Base-by-base conservation (phyloP, 2,329 filamentous ascomycete species). In the Cercospora sesami region DNA sequence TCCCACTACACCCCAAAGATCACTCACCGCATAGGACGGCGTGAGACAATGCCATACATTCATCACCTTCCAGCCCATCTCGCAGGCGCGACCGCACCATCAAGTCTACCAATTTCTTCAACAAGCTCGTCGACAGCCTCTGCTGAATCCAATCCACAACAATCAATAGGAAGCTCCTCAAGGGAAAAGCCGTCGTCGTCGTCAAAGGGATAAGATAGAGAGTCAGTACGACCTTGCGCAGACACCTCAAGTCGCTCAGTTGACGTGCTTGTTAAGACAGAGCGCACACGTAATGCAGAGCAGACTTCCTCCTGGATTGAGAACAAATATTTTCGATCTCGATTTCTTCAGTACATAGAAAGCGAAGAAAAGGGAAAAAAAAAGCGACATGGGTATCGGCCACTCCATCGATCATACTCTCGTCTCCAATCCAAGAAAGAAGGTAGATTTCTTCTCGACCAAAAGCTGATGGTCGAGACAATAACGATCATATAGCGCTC, bases 41-140 rank as follows among this genome's bases (percentile, higher is more conserved):
- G 23, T 16, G 12, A 28, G 16, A 36, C 36, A 51, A 67, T 64
- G 61, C 65, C 65, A 31, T 67, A 67, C 42, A 67, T 67, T 6
- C 65, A 67, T 31, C 65, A 16, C 42, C 58, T 67, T 18, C 61
- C 61, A 23, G 63, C 61, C 6, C 61, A 67, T 42, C 55, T 60
- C 33, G 21, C 60, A 39, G 60, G 60, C 23, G 42, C 60, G 23
- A 18, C 42, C 21, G 60, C 60, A n/a, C 39, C 60, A 16, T 45
- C 60, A 30, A 63, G 31, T 36, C 30, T 23, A n/a, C 55, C 5
- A 4, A 36, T 5, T 31, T 21, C 55, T 36, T 59, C 55, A 7
- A 48, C n/a, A 12, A 28, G 28, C 30, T 33, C 28, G 14, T 18
- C n/a, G 7, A 33, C 28, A 18, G 16, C 23, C 1, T 53, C 48